Conservation (phyloP, 805 yeast species). For the Yarrowia alimentaria region DNA sequence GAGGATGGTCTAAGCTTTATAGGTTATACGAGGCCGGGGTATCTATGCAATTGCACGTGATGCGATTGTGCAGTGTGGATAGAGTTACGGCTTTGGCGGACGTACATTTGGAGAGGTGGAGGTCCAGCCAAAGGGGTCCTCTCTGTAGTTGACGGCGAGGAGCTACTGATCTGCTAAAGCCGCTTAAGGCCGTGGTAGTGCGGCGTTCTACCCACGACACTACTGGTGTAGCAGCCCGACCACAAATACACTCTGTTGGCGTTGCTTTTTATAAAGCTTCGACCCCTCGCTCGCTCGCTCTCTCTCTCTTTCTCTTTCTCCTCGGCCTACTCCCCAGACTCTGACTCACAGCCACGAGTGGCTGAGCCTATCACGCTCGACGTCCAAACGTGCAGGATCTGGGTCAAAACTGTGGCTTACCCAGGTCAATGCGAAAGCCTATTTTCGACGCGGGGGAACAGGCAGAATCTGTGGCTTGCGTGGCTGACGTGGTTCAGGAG, state of each 20-base stretch:
- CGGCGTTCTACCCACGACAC: no score
- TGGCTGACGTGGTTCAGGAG: no score
- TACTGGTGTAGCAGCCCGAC: no score
- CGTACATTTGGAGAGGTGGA: no score
- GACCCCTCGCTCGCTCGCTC: no score
- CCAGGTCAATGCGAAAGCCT: conserved; percentile 1
- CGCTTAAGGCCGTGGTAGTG: no score
- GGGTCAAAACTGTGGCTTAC: conserved; percentile 16
- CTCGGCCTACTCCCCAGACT: neutral
- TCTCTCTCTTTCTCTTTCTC: neutral
- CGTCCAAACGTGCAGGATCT: conserved; percentile 24
- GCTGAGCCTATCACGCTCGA: conserved; percentile 3
- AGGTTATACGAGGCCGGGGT: neutral
- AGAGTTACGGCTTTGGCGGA: conserved; percentile 11
- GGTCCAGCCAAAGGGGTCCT: no score
- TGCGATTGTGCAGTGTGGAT: no score
- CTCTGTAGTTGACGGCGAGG: no score
- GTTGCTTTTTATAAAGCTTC: no score
- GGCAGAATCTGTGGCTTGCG: conserved; percentile 1
- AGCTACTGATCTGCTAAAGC: no score
- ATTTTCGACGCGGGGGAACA: neutral
- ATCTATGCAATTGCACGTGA: conserved; percentile 18
- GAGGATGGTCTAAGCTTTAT: neutral
- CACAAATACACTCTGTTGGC: no score
- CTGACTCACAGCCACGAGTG: conserved; percentile 6